Base-by-base conservation (phyloP, 331 rosid genomes). In the Stylosanthes scabra region DNA sequence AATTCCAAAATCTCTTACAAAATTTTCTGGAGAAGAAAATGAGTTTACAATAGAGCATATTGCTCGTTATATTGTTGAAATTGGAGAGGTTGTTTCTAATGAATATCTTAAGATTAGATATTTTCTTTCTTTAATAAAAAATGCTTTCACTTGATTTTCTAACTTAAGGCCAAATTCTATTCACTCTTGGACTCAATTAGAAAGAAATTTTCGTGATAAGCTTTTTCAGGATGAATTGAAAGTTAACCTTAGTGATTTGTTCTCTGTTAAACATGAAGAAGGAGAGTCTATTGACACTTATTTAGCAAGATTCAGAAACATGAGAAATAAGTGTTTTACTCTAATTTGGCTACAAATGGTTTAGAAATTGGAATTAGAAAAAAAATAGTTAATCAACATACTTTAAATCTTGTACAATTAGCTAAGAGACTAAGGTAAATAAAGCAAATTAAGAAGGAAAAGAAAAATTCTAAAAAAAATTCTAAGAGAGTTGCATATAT, bases 341-440 rank as follows among this genome's bases (percentile, higher is more conserved):
- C 37, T 12, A 2, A 57, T 57, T 8, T 39, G 74, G 71, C 77
- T 14, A 67, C 65, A 1, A 84, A 75, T 2, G 88, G 74, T 20
- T 84, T 86, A 64, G 74, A 79, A 12, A 81, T 25, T 2, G 79
- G 71, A n/a, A 81, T 83, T 29, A 20, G 83, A 60, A 16, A 34
- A 37, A 9, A 8, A 64, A 13, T 42, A 14, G 41, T 46, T 77
- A 59, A 76, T 78, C 80, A 75, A 81, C 39, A 83, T 72, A 37
- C 78, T 7, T 2, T 54, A 5, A 59, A 65, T 49, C 65, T 81
- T 42, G 55, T 65, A 8, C 72, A 57, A 52, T 71, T 75, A n/a
- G n/a, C 41, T 10, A 77, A 11, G 2, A 54, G 7, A 5, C 11
- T 54, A 2, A 2, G 11, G 6, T 11, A 54, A 12, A n/a, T 54